Evolutionary conservation across 768 basidiomycete species (phyloP), one percentile per base, ranked within the genome.

Genomic region (Serendipita sp.): DNA sequence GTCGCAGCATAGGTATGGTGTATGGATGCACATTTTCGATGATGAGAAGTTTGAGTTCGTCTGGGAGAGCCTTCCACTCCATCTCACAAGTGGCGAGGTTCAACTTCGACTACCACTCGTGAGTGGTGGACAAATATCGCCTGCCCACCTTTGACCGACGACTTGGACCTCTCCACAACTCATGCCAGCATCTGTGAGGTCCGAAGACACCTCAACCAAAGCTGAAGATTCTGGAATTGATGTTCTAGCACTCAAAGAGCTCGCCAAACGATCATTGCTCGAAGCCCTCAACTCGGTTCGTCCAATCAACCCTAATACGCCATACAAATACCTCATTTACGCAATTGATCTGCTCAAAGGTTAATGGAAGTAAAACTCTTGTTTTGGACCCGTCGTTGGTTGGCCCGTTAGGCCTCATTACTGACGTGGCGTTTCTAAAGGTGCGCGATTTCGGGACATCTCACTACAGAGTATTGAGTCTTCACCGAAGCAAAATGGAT

Each of bases 281-380:
- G 90, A 92, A 69, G 82, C 87, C 20, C 74, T 96, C 65, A 94
- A 95, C 71, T 85, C 90, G 42, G 90, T 86, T 67, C 65, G 74
- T 60, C 13, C 24, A 22, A 30, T 50, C 58, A 70, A 53, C n/a
- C n/a, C n/a, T n/a, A n/a, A n/a, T n/a, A n/a, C n/a, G 28, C 31
- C 63, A 62, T 53, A 26, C 11, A 42, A 43, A 34, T 76, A 74
- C 61, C 20, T 5, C 22, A 60, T 20, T 17, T 66, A 34, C 26
- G 51, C 42, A 16, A 60, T 56, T 51, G 50, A 31, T 61, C 48
- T 63, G 22, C 44, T 34, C 20, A 65, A 38, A 91, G 89, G 86
- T 92, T 7, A 90, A 87, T 73, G 94, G 94, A 16, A 86, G 88
- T 48, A 98, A 99, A 77, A 99, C 95, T 0, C 82, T 99, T 30